phyloP scores from a whole-genome alignment of 768 basidiomycete species.

The Suillus subaureus region DNA sequence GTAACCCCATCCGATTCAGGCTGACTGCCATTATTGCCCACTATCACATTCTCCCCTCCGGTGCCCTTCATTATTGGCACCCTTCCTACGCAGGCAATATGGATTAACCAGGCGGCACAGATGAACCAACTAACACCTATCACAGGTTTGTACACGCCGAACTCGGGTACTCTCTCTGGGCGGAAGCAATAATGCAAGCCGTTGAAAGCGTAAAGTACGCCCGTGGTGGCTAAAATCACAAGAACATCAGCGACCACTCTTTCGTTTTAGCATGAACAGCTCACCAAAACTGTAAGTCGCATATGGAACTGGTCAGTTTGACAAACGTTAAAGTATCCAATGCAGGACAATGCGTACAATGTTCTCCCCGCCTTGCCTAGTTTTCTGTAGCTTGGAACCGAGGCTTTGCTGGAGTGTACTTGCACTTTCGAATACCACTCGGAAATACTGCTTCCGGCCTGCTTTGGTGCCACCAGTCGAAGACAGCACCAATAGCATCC shows the following conservation, averaged over 20 bases:
- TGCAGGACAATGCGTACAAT: background rate
- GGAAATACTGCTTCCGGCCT: background rate
- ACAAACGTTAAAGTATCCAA: background rate
- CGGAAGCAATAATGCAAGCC: background rate
- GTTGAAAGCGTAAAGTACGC: too few relatives aligned
- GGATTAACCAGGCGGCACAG: background rate
- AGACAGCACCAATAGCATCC: background rate
- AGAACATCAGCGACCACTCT: background rate
- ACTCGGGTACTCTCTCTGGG: too few relatives aligned
- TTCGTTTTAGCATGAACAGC: background rate
- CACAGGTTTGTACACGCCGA: constrained; percentile 12
- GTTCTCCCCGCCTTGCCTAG: background rate
- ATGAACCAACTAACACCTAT: background rate
- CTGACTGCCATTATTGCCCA: background rate
- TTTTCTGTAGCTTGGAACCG: background rate
- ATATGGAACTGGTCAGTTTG: background rate
- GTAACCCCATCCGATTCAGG: background rate
- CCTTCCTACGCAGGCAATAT: background rate
- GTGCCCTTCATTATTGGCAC: background rate
- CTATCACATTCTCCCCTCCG: background rate
- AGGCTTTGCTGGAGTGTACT: background rate
- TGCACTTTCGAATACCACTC: background rate
- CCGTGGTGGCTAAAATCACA: background rate
- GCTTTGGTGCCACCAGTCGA: background rate
- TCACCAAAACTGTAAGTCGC: background rate